Evolutionary conservation across 805 yeast genomes (phyloP).

Genomic region (Candida sphagnicola): DNA sequence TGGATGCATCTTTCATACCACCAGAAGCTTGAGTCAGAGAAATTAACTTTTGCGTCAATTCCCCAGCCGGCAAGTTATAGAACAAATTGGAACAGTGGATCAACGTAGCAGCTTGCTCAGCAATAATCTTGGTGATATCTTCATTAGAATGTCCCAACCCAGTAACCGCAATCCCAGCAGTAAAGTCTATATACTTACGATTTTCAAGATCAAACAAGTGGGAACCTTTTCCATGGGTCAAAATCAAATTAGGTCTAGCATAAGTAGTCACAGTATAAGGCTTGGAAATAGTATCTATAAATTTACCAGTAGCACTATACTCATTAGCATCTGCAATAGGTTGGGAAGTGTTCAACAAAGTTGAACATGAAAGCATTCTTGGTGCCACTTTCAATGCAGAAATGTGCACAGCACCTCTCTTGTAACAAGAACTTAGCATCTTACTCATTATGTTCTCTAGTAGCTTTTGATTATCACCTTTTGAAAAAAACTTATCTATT

Average conservation of each 20-base stretch:
- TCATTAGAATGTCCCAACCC: constrained; percentile 84
- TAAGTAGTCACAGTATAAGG: constrained; percentile 73
- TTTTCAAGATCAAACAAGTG: constrained; percentile 76
- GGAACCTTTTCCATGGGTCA: constrained; percentile 81
- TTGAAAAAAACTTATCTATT: too few species aligned
- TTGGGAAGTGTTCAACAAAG: background rate
- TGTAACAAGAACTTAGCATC: background rate
- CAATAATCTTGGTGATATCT: constrained; percentile 64
- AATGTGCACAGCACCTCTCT: background rate
- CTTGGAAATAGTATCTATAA: constrained; percentile 41
- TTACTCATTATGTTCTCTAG: background rate
- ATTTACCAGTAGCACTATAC: constrained; percentile 32
- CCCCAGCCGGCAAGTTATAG: constrained; percentile 81
- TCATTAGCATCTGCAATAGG: constrained; percentile 21
- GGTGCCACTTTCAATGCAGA: background rate
- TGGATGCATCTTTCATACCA: constrained; percentile 77
- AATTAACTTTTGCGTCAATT: constrained; percentile 67
- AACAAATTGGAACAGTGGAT: constrained; percentile 85
- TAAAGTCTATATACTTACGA: constrained; percentile 78
- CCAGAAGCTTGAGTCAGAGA: constrained; percentile 64
- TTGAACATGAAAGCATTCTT: background rate
- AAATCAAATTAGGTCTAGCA: constrained; percentile 70
- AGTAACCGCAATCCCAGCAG: constrained; percentile 98
- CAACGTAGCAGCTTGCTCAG: constrained; percentile 67
- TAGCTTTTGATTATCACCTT: too few species aligned